phyloP scores from a whole-genome alignment of 169 alveolate species.

The Eimeria zaria region DNA sequence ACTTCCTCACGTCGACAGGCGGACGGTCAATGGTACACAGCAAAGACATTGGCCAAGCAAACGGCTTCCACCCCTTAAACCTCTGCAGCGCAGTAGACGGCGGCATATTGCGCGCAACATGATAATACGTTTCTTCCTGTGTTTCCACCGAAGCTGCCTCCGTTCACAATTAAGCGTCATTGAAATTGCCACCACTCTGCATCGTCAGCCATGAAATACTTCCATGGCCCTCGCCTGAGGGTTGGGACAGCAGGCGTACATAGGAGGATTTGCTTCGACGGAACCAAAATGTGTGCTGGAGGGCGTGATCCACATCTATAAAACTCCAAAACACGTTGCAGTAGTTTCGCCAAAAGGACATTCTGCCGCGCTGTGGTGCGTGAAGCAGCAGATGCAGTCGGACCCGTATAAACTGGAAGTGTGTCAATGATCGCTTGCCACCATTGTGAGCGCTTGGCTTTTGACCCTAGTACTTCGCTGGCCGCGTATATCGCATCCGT shows the following conservation, averaged over 20 bases:
- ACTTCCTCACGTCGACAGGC: not conserved
- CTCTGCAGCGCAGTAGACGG: not conserved
- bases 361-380: not conserved
- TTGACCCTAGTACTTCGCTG: not conserved
- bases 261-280: not conserved
- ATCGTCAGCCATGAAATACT: not conserved
- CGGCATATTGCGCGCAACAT: not conserved
- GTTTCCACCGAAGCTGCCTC: not conserved
- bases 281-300: not conserved
- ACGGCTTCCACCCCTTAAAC: not conserved
- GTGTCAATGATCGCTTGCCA: not conserved
- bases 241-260: constrained; percentile 1
- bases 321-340: not conserved
- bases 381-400: not conserved
- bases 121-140: not conserved
- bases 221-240: not conserved
- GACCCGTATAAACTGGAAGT: constrained; percentile 15
- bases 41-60: not conserved
- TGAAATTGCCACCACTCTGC: not conserved
- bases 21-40: not conserved
- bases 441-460: constrained; percentile 17
- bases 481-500: not conserved
- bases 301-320: not conserved
- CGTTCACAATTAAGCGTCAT: not conserved
- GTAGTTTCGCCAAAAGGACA: not conserved